phyloP scores from a whole-genome alignment of 495 filamentous ascomycete species.

The Podospora appendiculata region DNA sequence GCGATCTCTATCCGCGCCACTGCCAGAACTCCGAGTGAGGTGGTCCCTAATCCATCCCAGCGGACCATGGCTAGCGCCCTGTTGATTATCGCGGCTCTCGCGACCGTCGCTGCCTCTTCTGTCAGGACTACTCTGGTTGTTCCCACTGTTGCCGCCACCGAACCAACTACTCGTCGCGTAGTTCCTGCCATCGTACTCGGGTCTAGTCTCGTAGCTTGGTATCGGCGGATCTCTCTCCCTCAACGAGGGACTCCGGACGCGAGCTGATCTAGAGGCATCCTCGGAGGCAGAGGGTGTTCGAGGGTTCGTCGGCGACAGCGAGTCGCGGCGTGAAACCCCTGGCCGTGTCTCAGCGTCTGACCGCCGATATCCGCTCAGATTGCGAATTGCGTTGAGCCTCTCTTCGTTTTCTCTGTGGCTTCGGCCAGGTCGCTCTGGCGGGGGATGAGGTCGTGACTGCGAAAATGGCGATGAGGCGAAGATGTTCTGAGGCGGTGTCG shows the following conservation, averaged over 20 bases:
- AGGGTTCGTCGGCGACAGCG: constrained; percentile 7
- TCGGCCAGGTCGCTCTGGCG: not conserved
- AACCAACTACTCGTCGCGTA: too few relatives aligned
- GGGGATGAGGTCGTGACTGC: too few relatives aligned
- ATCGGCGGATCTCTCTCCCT: too few relatives aligned
- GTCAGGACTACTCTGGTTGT: too few relatives aligned
- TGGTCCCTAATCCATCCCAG: constrained; percentile 18
- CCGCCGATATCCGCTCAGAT: not conserved
- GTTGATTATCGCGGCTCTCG: not conserved
- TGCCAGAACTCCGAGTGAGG: constrained; percentile 7
- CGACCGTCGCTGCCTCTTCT: not conserved
- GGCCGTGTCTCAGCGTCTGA: not conserved
- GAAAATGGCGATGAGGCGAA: too few relatives aligned
- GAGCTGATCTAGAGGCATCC: not conserved
- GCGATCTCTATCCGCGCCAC: constrained; percentile 6
- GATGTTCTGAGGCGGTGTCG: not conserved
- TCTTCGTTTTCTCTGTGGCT: constrained; percentile 13
- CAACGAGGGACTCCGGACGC: constrained; percentile 9
- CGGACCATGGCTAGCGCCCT: not conserved
- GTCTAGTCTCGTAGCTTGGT: too few relatives aligned
- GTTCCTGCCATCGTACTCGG: too few relatives aligned
- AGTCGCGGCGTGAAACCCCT: constrained; percentile 3
- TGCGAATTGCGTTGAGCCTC: constrained; percentile 17
- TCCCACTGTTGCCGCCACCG: too few relatives aligned
- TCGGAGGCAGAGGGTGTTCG: not conserved